Conservation (phyloP, 768 basidiomycete species). For the Dentipellis fragilis region DNA sequence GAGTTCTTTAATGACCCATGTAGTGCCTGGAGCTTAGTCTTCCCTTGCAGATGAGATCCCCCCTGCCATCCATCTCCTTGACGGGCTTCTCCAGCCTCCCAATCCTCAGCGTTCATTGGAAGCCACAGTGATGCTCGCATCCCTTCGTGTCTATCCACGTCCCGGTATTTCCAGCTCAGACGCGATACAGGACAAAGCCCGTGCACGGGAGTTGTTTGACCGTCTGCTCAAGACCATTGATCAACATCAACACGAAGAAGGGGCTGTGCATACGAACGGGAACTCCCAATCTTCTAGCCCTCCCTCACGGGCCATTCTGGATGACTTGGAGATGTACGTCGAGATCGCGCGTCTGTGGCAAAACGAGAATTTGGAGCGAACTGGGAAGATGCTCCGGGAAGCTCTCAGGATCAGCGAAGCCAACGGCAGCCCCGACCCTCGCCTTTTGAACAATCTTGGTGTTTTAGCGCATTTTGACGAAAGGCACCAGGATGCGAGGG, state of each 20-base stretch:
- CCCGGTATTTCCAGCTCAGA: conserved; percentile 74
- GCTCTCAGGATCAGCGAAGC: conserved; percentile 57
- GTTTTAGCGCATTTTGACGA: conserved; percentile 65
- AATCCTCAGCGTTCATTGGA: conserved; percentile 63
- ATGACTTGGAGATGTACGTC: conserved; percentile 83
- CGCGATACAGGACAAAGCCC: conserved; percentile 53
- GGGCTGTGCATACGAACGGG: conserved; percentile 24
- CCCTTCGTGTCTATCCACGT: conserved; percentile 74
- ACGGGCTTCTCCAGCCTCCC: conserved; percentile 61
- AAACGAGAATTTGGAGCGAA: conserved; percentile 65
- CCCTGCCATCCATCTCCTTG: conserved; percentile 78
- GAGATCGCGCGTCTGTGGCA: conserved; percentile 90
- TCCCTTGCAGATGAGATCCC: conserved; percentile 56
- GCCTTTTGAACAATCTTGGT: conserved; percentile 75
- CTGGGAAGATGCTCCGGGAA: conserved; percentile 61
- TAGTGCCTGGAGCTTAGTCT: background rate
- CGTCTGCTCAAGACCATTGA: conserved; percentile 59
- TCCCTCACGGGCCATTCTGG: conserved; percentile 30
- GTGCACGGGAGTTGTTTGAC: conserved; percentile 78
- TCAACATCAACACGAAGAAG: conserved; percentile 37
- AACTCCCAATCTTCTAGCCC: background rate
- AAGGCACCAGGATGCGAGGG: conserved; percentile 42
- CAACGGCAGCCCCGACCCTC: conserved; percentile 40
- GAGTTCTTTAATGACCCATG: conserved; percentile 8
- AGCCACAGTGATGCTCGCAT: conserved; percentile 83